phyloP scores from a whole-genome alignment of 2,329 filamentous ascomycete species.

The Fusarium sp. region DNA sequence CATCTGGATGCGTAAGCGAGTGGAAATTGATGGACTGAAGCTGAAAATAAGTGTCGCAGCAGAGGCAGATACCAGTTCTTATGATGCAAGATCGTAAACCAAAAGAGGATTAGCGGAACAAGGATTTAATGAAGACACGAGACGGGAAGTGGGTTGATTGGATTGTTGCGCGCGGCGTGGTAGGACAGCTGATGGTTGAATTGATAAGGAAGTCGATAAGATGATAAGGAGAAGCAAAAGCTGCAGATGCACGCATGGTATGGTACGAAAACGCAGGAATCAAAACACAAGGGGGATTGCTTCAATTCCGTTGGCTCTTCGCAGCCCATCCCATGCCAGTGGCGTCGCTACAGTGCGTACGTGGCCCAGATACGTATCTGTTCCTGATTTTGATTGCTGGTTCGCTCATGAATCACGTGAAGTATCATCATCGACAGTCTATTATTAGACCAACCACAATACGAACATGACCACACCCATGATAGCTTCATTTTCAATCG shows the following conservation, averaged over 20 bases:
- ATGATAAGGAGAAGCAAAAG: slow-evolving; percentile 3
- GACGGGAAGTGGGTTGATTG: slow-evolving; percentile 40
- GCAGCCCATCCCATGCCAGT: slow-evolving; percentile 15
- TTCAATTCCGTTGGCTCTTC: slow-evolving; percentile 11
- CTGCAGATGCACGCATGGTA: slow-evolving; percentile 6
- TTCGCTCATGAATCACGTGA: slow-evolving; percentile 19
- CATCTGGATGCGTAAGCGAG: slow-evolving; percentile 35
- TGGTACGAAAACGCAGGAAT: slow-evolving; percentile 11
- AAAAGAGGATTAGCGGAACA: slow-evolving; percentile 41
- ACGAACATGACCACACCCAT: slow-evolving; percentile 19
- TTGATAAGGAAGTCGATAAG: slow-evolving; percentile 35
- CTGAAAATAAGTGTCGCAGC: slow-evolving; percentile 26
- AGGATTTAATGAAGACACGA: slow-evolving; percentile 41
- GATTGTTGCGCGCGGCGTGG: slow-evolving; percentile 31
- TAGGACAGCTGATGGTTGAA: slow-evolving; percentile 13
- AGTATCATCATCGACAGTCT: slow-evolving; percentile 1
- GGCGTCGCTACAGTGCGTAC: slow-evolving; percentile 34
- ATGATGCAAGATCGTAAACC: slow-evolving; percentile 13
- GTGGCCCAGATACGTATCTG: slow-evolving; percentile 19
- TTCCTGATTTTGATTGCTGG: no score
- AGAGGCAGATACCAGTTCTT: slow-evolving; percentile 21
- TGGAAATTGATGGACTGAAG: slow-evolving; percentile 27
- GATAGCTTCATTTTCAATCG: not conserved
- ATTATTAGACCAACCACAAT: slow-evolving; percentile 27
- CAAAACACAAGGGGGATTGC: slow-evolving; percentile 3